Base-by-base conservation (phyloP, 2,329 filamentous ascomycete species). In the Hypoxylon sp. region DNA sequence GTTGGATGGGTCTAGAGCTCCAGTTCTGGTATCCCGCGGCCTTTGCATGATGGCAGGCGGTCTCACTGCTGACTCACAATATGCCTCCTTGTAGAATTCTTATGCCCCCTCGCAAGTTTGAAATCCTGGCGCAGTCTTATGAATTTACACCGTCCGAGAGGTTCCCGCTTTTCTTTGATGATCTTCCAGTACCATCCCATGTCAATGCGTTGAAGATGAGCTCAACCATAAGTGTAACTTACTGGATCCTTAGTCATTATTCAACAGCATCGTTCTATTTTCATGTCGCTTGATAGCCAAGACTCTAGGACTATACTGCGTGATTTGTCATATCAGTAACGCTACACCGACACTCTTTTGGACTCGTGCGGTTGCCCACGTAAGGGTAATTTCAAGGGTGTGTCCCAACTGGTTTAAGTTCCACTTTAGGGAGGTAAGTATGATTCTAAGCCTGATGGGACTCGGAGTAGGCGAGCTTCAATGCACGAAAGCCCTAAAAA, bases 291-390 rank as follows among this genome's bases (percentile, higher is more conserved):
- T 47, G 30, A 0, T n/a, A 27, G 5, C 12, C 11, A 23, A 46
- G 23, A 12, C 43, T 7, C 14, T 4, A 3, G 21, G 21, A n/a
- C 16, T 21, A 21, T 41, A 19, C 7, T 41, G 21, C 37, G 37
- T 54, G 16, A 23, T 45, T 29, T 45, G 16, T 19, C 16, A 23
- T 45, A 45, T 39, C 14, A 11, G 25, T 23, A 21, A 21, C 16
- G 16, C 52, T 27, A 29, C 34, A 54, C 52, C 39, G 52, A 45
- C 52, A 12, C 25, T 25, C 34, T 37, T 21, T 54, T 54, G n/a
- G 14, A 32, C 3, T 45, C 16, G 23, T 47, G 5, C 45, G 32
- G 32, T 14, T 16, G n/a, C 9, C 32, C 29, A 11, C n/a, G 34
- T 34, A 23, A 16, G 32, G 6, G 50, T 29, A 14, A 21, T 14